Conservation (phyloP, 129 eudicot genomes). For the Solidago caesia region DNA sequence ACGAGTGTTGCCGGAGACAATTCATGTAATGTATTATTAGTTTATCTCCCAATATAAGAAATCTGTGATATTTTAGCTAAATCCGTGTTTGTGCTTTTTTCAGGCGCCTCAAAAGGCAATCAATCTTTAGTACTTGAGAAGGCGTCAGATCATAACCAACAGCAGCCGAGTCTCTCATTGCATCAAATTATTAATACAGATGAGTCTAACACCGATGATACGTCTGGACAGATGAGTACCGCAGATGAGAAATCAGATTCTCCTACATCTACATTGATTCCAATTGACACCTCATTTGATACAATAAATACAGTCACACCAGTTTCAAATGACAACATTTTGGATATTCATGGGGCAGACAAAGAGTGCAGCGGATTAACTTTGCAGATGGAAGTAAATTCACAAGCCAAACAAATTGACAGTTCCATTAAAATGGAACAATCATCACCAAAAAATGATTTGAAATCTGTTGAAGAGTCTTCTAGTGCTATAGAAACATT, state of each 20-base stretch:
- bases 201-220: constrained; percentile 16
- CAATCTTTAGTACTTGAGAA: constrained; percentile 29
- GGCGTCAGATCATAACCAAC: constrained; percentile 36
- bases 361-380: constrained; percentile 17
- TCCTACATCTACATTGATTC: constrained; percentile 30
- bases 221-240: constrained; percentile 6
- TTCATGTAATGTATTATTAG: constrained; percentile 32
- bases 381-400: constrained; percentile 24
- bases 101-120: constrained; percentile 33
- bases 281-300: constrained; percentile 25
- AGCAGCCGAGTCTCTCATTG: constrained; percentile 1
- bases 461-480: constrained; percentile 17
- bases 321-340: constrained; percentile 18
- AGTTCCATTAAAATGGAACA: constrained; percentile 27
- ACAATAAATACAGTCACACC: constrained; percentile 5
- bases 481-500: constrained; percentile 22
- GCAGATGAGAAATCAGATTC: constrained; percentile 28
- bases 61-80: not conserved
- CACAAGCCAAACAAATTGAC: constrained; percentile 19
- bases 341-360: constrained; percentile 13
- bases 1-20: constrained; percentile 44
- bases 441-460: constrained; percentile 15
- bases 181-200: constrained; percentile 13
- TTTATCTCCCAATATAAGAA: not conserved
- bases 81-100: constrained; percentile 11